A percentile compares a stretch with the other conserved stretches of the same genome.
These are phyloP conservation scores for Nicotiana knightiana DNA, from an alignment of 257 asterid species.

Conservation along the genomic window DNA sequence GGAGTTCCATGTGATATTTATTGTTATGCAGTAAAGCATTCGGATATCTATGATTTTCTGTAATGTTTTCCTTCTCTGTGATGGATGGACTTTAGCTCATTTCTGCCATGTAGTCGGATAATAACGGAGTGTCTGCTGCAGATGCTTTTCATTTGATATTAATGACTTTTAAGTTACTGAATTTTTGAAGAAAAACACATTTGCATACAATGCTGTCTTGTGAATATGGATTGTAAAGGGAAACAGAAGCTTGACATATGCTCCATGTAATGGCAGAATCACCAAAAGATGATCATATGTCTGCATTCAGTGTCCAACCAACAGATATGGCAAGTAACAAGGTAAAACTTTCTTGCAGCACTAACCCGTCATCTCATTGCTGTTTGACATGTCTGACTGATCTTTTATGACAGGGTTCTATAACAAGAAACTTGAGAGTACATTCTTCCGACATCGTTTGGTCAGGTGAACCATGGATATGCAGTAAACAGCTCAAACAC, in stretches of 20 bases:
- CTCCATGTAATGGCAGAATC: constrained; percentile 40
- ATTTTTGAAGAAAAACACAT: background rate
- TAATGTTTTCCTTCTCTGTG: background rate
- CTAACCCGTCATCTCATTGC: constrained; percentile 6
- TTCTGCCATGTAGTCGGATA: background rate
- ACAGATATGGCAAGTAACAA: constrained; percentile 52
- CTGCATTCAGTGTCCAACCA: constrained; percentile 41
- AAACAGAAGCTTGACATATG: constrained; percentile 8
- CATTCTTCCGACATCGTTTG: constrained; percentile 68
- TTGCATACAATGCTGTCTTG: background rate
- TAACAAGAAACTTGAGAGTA: constrained; percentile 57
- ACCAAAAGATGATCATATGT: constrained; percentile 45
- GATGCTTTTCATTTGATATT: background rate
- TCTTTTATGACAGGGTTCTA: constrained; percentile 46
- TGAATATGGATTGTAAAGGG: background rate
- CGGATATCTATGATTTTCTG: background rate
- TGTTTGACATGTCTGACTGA: constrained; percentile 11
- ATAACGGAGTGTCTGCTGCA: background rate
- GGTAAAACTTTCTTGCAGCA: constrained; percentile 26
- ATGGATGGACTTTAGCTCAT: background rate
- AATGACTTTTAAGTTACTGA: background rate
- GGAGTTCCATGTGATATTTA: background rate
- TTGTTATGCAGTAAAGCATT: background rate
- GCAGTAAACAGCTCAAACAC: constrained; percentile 92
- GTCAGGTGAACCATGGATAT: constrained; percentile 86